Base-by-base conservation (phyloP, 805 yeast species). In the Lachancea sp. region DNA sequence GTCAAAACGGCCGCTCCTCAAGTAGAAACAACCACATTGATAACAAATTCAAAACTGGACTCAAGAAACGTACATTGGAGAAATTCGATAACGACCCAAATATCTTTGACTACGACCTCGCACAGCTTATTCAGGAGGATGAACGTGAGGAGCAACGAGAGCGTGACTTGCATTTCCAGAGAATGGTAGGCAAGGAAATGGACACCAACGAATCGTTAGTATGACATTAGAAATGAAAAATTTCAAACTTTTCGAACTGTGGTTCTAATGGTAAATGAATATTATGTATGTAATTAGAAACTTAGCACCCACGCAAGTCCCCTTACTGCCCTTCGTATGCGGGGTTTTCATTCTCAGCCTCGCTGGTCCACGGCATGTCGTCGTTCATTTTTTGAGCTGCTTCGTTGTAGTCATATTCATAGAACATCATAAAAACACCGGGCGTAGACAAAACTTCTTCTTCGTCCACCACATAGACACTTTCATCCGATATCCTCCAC, bases 401-500 rank as follows among this genome's bases (percentile, higher is more conserved):
- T 32, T 55, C 58, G 43, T 63, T 64, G 25, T 63, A 62, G 41
- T 70, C 74, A 42, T 65, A 61, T 57, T 89, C 97, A 58, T 90
- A 90, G 55, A 90, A 90, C 51, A 90, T 61, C 96, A 90, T 86
- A 50, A 88, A 90, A 0, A 90, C 88, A 20, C 96, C 96, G 41
- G 85, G 92, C 3, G 88, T 77, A 11, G 70, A 69, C 42, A 86
- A 64, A 1, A 88, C 97, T 56, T 89, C 95, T 2, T 74, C 73
- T 56, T 86, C 95, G 9, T 78, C 74, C 3, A 86, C 87, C 23
- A 84, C 72, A 45, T 86, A 78, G 2, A 89, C 95, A 2, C 80
- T 78, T 56, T 88, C 95, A 61, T 92, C 98, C 51, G 92, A 82
- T 15, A 89, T 81, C 58, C 96, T 75, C 95, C 96, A 89, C 98